These are phyloP conservation scores for Penicillium sp. DNA, from an alignment of 2,329 filamentous ascomycete species.

Conservation along the genomic window DNA sequence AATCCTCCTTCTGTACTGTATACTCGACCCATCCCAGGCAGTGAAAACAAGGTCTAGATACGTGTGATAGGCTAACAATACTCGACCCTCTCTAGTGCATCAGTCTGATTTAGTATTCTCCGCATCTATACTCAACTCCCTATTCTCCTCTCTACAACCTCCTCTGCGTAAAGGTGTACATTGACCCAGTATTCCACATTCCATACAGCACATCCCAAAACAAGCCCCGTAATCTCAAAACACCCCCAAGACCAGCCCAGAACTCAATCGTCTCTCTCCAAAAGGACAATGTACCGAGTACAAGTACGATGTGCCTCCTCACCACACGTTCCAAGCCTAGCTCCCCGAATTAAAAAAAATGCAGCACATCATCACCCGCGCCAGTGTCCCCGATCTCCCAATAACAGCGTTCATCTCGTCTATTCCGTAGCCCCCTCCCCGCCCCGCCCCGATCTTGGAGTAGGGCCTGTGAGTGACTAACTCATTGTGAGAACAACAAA, in stretches of 20 bases:
- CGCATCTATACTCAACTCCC: not conserved
- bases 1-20: too few relatives aligned
- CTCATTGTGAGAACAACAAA: not conserved
- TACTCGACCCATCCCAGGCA: too few relatives aligned
- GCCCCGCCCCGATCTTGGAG: not conserved
- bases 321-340: not conserved
- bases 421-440: not conserved
- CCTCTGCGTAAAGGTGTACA: not conserved
- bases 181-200: not conserved
- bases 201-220: not conserved
- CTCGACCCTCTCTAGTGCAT: not conserved
- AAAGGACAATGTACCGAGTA: not conserved
- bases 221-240: not conserved
- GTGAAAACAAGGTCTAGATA: too few relatives aligned
- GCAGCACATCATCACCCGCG: not conserved
- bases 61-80: too few relatives aligned
- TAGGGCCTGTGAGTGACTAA: not conserved
- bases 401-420: not conserved
- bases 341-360: not conserved
- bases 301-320: not conserved
- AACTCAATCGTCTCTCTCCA: not conserved
- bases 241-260: not conserved
- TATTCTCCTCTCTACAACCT: not conserved
- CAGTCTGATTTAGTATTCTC: not conserved
- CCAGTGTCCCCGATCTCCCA: constrained; percentile 7